Conservation (phyloP, 2,329 filamentous ascomycete genomes). For the Epichloe sylvatica region DNA sequence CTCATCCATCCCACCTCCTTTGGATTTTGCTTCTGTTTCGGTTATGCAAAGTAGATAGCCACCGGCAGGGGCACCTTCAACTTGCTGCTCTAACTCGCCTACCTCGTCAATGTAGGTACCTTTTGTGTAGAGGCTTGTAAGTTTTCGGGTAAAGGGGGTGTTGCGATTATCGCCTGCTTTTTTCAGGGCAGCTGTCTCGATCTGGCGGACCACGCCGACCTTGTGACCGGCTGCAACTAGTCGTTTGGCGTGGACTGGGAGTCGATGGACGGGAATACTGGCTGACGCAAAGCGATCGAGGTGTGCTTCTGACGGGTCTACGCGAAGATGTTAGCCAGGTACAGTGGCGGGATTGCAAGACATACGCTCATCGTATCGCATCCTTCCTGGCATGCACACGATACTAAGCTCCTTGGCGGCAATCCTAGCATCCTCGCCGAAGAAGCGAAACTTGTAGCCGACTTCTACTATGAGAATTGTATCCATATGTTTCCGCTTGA, state of each 20-base stretch:
- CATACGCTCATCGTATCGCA: slow-evolving; percentile 79
- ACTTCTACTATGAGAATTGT: slow-evolving; percentile 87
- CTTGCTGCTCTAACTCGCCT: slow-evolving; percentile 53
- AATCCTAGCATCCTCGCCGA: slow-evolving; percentile 81
- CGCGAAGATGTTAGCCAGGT: slow-evolving; percentile 4
- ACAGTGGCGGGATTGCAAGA: slow-evolving; percentile 4
- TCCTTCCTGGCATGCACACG: slow-evolving; percentile 91
- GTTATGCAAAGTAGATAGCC: slow-evolving; percentile 93
- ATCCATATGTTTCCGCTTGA: slow-evolving; percentile 83
- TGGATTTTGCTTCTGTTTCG: slow-evolving; percentile 57
- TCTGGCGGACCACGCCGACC: slow-evolving; percentile 84
- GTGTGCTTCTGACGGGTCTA: slow-evolving; percentile 79
- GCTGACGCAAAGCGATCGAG: slow-evolving; percentile 85
- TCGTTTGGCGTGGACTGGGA: slow-evolving; percentile 88
- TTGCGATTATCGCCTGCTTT: slow-evolving; percentile 91
- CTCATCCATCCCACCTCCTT: slow-evolving; percentile 68
- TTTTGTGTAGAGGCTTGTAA: slow-evolving; percentile 96
- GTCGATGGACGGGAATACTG: slow-evolving; percentile 81
- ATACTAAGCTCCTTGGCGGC: slow-evolving; percentile 87
- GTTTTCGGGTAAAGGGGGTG: slow-evolving; percentile 71
- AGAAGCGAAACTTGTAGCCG: slow-evolving; percentile 95
- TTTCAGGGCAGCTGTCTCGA: slow-evolving; percentile 91
- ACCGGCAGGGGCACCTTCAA: slow-evolving; percentile 37
- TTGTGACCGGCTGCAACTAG: slow-evolving; percentile 88
- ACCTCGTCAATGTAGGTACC: slow-evolving; percentile 93